Base-by-base conservation (phyloP, 2,329 filamentous ascomycete genomes). In the Colletotrichum kahawae region DNA sequence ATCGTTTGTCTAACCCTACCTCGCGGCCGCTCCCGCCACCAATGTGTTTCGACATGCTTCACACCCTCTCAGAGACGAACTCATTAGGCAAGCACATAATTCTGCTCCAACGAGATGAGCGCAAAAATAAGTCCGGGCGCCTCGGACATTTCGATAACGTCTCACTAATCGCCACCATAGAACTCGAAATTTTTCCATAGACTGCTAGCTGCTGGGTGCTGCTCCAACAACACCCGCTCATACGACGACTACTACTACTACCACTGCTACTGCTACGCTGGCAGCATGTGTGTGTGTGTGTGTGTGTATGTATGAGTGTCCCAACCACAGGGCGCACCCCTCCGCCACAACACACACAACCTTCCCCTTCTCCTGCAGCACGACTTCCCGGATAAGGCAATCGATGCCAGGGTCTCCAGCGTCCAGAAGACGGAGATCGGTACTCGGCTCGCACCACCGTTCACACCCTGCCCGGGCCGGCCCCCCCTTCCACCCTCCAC, bases 361-460 rank as follows among this genome's bases (percentile, higher is more conserved):
- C 43, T 21, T 51, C n/a, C n/a, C 43, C 10, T 51, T 56, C 21
- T 59, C 59, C 36, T 69, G 74, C 70, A 72, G 70, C 56, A 64
- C 56, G 29, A 60, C n/a, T 33, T 24, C 36, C 70, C 36, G 70
- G 31, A 70, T 70, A 31, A 21, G 66, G 65, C 57, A 76, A 54
- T 65, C 36, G 4, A 67, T 18, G 24, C 59, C 59, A 74, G 31
- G 59, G 57, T 66, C 60, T 73, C 70, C 74, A 34, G 59, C 57
- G 18, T 54, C 27, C 12, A 60, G 51, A 73, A 33, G 21, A 74
- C 59, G 54, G 66, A 64, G 74, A 74, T 74, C 74, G 74, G 74
- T 65, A 74, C 57, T 74, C 74, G 74, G 74, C 57, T 76, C 70
- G 70, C 59, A 70, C 54, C 59, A 70, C 54, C 57, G 43, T 56